Base-by-base conservation (phyloP, 192 early-diverging fungal genomes). In the Chytriomyces hyalinus region DNA sequence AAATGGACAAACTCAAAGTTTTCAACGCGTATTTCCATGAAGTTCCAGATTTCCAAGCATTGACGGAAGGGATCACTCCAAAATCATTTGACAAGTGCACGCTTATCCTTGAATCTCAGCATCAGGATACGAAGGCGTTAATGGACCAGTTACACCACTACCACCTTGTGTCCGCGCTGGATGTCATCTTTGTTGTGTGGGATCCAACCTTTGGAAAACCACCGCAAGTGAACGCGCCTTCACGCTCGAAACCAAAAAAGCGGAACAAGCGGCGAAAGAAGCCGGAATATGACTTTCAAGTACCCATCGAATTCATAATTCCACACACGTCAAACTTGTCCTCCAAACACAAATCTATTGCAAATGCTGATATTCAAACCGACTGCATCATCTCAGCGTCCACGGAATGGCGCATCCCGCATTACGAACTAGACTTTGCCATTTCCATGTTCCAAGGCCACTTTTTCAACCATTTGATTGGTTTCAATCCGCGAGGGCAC, bases 11-110 rank as follows among this genome's bases (percentile, higher is more conserved):
- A 50, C 67, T 78, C 15, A 20, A 45, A n/a, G 61, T 72, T 6
- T 71, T 62, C 60, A 43, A 70, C 51, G 26, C 26, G 1, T 60
- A 70, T 49, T 78, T 72, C 61, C 26, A 70, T 9, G 17, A 24
- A 36, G 77, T 51, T 7, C 9, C 20, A 48, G 13, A 22, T 28
- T 24, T 66, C 36, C 13, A 48, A 2, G 17, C 73, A 11, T 49
- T 75, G 17, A 22, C 49, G 46, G 73, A 24, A 6, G 48, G 50
- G 4, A 66, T 66, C 36, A 53, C 61, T 11, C 73, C 73, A 45
- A 75, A 64, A 48, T 61, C 78, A 36, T 80, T 75, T 59, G 80
- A 81, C 49, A 70, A 79, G 60, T 81, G 80, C 77, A 81, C 80
- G 1, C 26, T 81, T 6, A 61, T 81, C 8, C 11, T 81, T 5